phyloP scores from a whole-genome alignment of 192 early-diverging fungal species.

The Funneliformis geosporum region DNA sequence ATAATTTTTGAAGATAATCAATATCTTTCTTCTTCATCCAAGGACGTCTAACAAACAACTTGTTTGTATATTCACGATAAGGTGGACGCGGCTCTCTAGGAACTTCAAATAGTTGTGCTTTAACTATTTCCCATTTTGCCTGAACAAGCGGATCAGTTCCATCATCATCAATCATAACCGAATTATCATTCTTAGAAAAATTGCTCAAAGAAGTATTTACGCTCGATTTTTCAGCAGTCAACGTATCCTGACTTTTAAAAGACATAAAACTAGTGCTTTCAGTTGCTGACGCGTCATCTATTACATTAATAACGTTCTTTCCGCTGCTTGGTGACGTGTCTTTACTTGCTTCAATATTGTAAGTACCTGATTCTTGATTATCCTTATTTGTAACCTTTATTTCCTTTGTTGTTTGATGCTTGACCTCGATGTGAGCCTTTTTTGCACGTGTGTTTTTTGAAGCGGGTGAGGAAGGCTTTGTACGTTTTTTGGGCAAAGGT shows the following conservation, averaged over 20 bases:
- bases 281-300: neutral
- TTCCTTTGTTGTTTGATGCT: neutral
- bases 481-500: neutral
- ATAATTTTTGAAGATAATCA: slow-evolving; percentile 1
- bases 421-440: neutral
- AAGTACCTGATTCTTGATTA: neutral
- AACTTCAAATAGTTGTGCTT: slow-evolving; percentile 10
- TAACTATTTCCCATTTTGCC: slow-evolving; percentile 7
- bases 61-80: slow-evolving; percentile 1
- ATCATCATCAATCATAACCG: neutral
- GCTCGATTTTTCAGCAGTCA: neutral
- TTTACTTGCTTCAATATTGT: no score
- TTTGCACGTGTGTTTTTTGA: neutral
- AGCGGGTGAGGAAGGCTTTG: neutral
- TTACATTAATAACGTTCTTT: neutral
- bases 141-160: neutral
- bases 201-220: neutral
- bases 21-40: slow-evolving; percentile 25
- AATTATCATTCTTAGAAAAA: neutral
- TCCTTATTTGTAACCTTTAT: neutral
- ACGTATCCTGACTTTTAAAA: neutral
- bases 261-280: neutral
- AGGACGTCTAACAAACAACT: neutral
- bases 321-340: no score
- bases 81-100: neutral